Evolutionary conservation across 1,139 yeast genomes (phyloP).

Genomic region (Taphrina wiesneri): DNA sequence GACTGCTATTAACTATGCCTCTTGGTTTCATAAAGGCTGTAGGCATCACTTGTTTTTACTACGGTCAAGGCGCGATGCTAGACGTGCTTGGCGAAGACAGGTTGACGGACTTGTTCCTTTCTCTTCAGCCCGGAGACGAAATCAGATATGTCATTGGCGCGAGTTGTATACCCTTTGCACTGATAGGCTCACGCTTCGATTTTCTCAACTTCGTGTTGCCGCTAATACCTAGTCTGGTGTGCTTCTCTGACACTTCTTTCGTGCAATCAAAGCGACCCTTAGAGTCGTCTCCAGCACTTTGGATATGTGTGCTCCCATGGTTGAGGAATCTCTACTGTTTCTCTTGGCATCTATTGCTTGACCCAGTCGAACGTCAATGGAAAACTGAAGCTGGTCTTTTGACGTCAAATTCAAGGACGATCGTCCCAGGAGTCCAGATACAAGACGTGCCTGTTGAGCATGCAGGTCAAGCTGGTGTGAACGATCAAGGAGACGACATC

Average conservation of each 20-base stretch:
- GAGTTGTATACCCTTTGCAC: slow-evolving; percentile 26
- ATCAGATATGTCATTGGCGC: slow-evolving; percentile 23
- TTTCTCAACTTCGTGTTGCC: slow-evolving; percentile 30
- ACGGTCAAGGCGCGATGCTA: slow-evolving; percentile 33
- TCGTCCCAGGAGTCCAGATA: slow-evolving; percentile 22
- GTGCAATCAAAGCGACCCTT: slow-evolving; percentile 17
- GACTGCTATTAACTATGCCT: slow-evolving; percentile 16
- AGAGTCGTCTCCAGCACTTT: slow-evolving; percentile 22
- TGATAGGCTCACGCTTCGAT: slow-evolving; percentile 28
- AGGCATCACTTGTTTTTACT: slow-evolving; percentile 20
- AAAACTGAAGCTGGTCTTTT: slow-evolving; percentile 25
- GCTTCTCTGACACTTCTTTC: slow-evolving; percentile 31
- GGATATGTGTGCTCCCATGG: slow-evolving; percentile 32
- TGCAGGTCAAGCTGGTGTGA: not conserved
- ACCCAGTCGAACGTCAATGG: slow-evolving; percentile 21
- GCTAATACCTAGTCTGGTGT: slow-evolving; percentile 29
- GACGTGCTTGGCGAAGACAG: slow-evolving; percentile 29
- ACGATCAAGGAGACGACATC: slow-evolving; percentile 25
- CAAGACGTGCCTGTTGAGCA: slow-evolving; percentile 4
- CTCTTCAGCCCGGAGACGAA: slow-evolving; percentile 21
- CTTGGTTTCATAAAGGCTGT: slow-evolving; percentile 20
- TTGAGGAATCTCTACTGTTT: slow-evolving; percentile 21
- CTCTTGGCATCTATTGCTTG: slow-evolving; percentile 22
- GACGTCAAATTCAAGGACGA: not conserved
- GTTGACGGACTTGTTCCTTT: slow-evolving; percentile 3